phyloP scores from a whole-genome alignment of 441 rosid species.

The Corymbia citriodora region DNA sequence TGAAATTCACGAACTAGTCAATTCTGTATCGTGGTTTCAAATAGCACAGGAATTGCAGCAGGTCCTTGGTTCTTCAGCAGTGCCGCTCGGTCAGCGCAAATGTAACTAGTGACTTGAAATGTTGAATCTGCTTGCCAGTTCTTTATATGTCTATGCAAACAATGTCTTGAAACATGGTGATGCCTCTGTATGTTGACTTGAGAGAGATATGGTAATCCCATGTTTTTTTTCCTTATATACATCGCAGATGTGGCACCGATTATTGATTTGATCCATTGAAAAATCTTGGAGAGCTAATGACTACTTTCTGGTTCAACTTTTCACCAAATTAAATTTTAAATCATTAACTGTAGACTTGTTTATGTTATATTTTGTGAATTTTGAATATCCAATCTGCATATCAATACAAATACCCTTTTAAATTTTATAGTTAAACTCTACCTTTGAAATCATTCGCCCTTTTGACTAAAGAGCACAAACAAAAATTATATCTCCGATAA shows the following conservation, averaged over 20 bases:
- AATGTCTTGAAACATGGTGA: background rate
- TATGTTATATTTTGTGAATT: background rate
- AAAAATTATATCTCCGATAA: too few species aligned
- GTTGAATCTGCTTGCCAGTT: background rate
- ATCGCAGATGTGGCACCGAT: background rate
- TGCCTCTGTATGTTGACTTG: background rate
- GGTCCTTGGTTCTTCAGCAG: conserved; percentile 22
- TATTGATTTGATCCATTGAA: too few species aligned
- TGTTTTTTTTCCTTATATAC: background rate
- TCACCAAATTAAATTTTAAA: background rate
- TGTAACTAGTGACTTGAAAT: background rate
- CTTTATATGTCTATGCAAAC: too few species aligned
- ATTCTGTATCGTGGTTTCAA: conserved; percentile 5
- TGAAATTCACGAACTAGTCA: conserved; percentile 8
- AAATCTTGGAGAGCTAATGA: background rate
- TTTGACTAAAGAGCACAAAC: too few species aligned
- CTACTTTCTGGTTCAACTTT: background rate
- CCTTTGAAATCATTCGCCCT: too few species aligned
- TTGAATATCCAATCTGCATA: background rate
- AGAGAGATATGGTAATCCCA: background rate
- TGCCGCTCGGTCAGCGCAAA: conserved; percentile 10
- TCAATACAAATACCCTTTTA: too few species aligned
- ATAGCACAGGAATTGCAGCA: conserved; percentile 13
- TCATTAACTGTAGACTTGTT: background rate
- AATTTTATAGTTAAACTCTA: too few species aligned